These are phyloP conservation scores for Scheffersomyces spartinae DNA, from an alignment of 805 yeast genomes.

Conservation along the genomic window DNA sequence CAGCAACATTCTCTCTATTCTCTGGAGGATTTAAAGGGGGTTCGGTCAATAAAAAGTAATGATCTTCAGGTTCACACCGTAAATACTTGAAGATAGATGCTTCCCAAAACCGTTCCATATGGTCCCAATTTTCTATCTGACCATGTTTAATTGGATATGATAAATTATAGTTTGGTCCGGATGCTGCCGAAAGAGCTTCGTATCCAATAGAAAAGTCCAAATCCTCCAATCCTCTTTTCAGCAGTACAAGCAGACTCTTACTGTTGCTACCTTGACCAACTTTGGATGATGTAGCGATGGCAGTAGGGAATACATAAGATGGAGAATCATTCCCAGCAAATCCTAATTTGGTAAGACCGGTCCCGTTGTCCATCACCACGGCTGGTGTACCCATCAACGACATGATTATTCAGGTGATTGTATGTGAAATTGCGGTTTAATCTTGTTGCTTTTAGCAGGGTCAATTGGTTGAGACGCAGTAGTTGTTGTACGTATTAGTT, in stretches of 20 bases:
- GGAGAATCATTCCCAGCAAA: slow-evolving; percentile 99
- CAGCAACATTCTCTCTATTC: slow-evolving; percentile 97
- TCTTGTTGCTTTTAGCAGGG: too few species aligned
- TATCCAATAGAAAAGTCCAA: slow-evolving; percentile 92
- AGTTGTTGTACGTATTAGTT: too few species aligned
- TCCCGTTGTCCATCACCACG: slow-evolving; percentile 69
- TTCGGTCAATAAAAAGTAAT: slow-evolving; percentile 87
- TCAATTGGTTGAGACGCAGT: too few species aligned
- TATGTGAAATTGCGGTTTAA: too few species aligned
- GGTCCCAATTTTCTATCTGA: slow-evolving; percentile 98
- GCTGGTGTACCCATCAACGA: slow-evolving; percentile 36
- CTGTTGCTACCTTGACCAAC: slow-evolving; percentile 11
- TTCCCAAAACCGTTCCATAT: slow-evolving; percentile 99
- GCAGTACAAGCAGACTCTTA: slow-evolving; percentile 26
- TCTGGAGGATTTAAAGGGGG: slow-evolving; percentile 99
- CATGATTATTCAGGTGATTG: too few species aligned
- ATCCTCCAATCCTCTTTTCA: slow-evolving; percentile 83
- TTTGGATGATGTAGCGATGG: slow-evolving; percentile 63
- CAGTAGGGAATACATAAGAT: slow-evolving; percentile 94
- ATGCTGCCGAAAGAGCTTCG: slow-evolving; percentile 87
- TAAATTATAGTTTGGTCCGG: slow-evolving; percentile 78
- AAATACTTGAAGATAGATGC: slow-evolving; percentile 91
- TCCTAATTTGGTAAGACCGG: slow-evolving; percentile 94
- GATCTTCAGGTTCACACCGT: slow-evolving; percentile 98
- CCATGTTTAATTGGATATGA: slow-evolving; percentile 95